Percentiles rank a stretch among this genome's conserved stretches.
phyloP scores from a whole-genome alignment of 176 grass and related monocot species.

The Ensete ventricosum region DNA sequence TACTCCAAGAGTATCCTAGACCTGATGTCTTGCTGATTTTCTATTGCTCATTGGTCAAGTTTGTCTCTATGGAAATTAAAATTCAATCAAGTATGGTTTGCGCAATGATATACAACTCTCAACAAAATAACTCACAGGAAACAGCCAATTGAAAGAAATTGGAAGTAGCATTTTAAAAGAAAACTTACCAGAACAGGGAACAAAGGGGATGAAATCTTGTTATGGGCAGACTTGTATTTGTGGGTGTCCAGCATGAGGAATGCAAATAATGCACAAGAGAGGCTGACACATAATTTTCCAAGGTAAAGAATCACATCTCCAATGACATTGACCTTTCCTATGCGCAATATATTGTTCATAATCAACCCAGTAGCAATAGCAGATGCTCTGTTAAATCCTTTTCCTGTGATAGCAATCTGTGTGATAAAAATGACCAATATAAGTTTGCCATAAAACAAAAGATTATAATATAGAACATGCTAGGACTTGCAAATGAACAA shows the following conservation, averaged over 20 bases:
- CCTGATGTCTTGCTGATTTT: too few species aligned
- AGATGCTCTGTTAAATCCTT: conserved; percentile 86
- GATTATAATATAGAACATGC: background rate
- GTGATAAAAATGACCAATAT: conserved; percentile 15
- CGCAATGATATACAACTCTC: too few species aligned
- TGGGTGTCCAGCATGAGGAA: conserved; percentile 90
- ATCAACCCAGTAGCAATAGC: conserved; percentile 80
- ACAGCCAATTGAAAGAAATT: too few species aligned
- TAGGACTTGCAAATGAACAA: background rate
- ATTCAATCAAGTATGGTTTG: too few species aligned
- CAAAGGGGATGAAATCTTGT: conserved; percentile 92
- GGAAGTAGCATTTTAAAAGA: background rate
- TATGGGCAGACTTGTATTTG: conserved; percentile 93
- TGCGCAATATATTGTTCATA: conserved; percentile 94
- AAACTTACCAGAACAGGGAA: conserved; percentile 72
- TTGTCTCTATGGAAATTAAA: too few species aligned
- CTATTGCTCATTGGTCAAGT: too few species aligned
- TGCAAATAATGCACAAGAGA: conserved; percentile 85
- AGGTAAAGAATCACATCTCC: conserved; percentile 96
- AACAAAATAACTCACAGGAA: too few species aligned
- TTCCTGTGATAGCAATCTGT: conserved; percentile 93
- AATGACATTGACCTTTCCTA: conserved; percentile 93
- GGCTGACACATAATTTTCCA: conserved; percentile 83
- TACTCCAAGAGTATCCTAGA: too few species aligned
- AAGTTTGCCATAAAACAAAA: background rate